Base-by-base conservation (phyloP, 768 basidiomycete species). In the Amyloporia xantha region DNA sequence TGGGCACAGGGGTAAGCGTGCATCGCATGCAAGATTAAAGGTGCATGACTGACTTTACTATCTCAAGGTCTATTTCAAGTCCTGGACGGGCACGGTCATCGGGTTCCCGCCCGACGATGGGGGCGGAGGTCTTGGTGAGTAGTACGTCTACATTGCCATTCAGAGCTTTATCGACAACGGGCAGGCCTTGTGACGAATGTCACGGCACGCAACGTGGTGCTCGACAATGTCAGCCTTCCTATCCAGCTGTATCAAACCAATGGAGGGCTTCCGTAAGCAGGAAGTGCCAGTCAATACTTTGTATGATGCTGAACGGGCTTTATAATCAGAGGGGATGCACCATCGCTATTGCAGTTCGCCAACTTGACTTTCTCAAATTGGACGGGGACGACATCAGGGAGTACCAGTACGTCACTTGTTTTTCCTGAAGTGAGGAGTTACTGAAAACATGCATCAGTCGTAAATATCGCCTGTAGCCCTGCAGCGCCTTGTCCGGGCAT, bases 81-180 rank as follows among this genome's bases (percentile, higher is more conserved):
- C 75, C 0, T 81, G 78, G 77, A 70, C 70, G 20, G 77, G 73
- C 1, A 63, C 69, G 4, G 69, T 75, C 5, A 69, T 76, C 52
- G 78, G 79, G 2, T 56, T 60, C 1, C 79, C 79, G 10, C 79
- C 78, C 1, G 78, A 74, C 30, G 76, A 75, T 4, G 80, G 79
- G 5, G 78, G 79, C 10, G 79, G 76, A 7, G 79, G 75, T 9
- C 57, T 67, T 40, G 75, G 77, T 75, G 43, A 25, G 38, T 39
- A 13, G 11, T 15, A 33, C 9, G 15, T 7, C 30, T 7, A 7
- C 9, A 33, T 33, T 33, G 9, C 30, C 15, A 33, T 15, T 7
- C 30, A 15, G 30, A 15, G 30, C 30, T 33, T 15, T 7, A 7
- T 7, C 7, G 30, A 7, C 9, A 7, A 33, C 15, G 7, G 30